These are phyloP conservation scores for Rhizopogon sp. DNA, from an alignment of 768 basidiomycete genomes.

Conservation along the genomic window DNA sequence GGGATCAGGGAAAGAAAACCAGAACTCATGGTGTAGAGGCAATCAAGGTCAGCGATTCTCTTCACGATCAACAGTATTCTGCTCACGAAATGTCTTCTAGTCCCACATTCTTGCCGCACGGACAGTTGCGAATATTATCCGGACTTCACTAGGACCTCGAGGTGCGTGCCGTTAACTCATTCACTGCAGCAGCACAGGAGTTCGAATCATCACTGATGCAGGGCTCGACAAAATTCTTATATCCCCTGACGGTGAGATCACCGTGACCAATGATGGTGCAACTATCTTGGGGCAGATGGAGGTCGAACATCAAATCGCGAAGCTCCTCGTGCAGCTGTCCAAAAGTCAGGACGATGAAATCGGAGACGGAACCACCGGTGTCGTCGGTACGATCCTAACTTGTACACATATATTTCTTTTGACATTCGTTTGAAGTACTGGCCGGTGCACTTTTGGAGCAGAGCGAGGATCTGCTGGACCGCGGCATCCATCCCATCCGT, in stretches of 20 bases:
- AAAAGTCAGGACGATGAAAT: constrained; percentile 99
- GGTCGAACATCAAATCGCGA: constrained; percentile 98
- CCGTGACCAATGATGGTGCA: constrained; percentile 98
- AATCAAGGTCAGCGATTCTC: constrained; percentile 68
- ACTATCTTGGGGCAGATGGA: constrained; percentile 99
- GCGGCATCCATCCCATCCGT: constrained; percentile 98
- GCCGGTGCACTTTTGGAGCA: constrained; percentile 97
- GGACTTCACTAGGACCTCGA: constrained; percentile 92
- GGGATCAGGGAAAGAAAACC: constrained; percentile 91
- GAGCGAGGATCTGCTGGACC: constrained; percentile 92
- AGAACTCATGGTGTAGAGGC: constrained; percentile 90
- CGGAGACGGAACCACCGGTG: constrained; percentile 98
- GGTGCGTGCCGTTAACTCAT: constrained; percentile 40
- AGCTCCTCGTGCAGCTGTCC: constrained; percentile 91
- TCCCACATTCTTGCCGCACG: constrained; percentile 94
- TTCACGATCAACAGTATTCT: neutral
- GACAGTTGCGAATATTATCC: constrained; percentile 90
- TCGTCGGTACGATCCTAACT: constrained; percentile 72
- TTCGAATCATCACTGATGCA: constrained; percentile 27
- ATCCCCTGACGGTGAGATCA: constrained; percentile 97
- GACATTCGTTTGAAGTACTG: constrained; percentile 54
- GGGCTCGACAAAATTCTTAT: constrained; percentile 95
- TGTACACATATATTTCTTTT: constrained; percentile 1
- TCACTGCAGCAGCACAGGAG: neutral
- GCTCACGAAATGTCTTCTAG: constrained; percentile 32